Percentiles rank a stretch among this genome's conserved stretches.
These are phyloP conservation scores for Diaporthe sp. DNA, from an alignment of 2,329 filamentous ascomycete species.

Conservation along the genomic window DNA sequence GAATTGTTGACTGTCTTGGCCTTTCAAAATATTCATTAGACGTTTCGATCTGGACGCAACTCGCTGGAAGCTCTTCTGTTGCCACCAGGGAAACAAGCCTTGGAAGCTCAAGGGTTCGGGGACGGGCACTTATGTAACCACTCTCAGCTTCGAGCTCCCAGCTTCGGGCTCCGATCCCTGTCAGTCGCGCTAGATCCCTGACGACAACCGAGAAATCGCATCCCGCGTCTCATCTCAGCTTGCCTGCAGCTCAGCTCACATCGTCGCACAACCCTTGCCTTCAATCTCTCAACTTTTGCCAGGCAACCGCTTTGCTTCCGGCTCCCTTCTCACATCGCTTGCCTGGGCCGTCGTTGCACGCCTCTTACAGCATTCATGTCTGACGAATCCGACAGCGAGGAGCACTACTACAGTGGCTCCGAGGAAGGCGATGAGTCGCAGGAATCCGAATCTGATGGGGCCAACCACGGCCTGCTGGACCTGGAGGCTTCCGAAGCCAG, in stretches of 20 bases:
- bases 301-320: background rate
- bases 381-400: slow-evolving; percentile 5
- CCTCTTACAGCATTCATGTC: background rate
- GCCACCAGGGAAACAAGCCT: too few relatives aligned
- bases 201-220: slow-evolving; percentile 7
- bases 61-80: background rate
- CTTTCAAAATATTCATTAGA: too few relatives aligned
- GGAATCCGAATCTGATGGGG: slow-evolving; percentile 13
- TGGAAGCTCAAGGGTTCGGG: background rate
- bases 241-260: background rate
- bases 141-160: background rate
- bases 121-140: background rate
- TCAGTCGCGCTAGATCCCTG: slow-evolving; percentile 15
- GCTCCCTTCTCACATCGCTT: background rate
- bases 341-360: background rate
- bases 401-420: slow-evolving; percentile 20
- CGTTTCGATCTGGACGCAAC: too few relatives aligned
- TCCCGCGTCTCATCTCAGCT: slow-evolving; percentile 16
- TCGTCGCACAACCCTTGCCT: background rate
- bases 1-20: too few relatives aligned
- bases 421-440: slow-evolving; percentile 14
- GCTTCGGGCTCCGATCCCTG: slow-evolving; percentile 5
- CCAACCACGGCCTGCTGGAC: slow-evolving; percentile 21
- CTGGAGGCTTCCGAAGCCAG: slow-evolving; percentile 33
- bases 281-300: background rate